Evolutionary conservation across 2,329 filamentous ascomycete species (phyloP).

Genomic region (Myriangium duriaei): DNA sequence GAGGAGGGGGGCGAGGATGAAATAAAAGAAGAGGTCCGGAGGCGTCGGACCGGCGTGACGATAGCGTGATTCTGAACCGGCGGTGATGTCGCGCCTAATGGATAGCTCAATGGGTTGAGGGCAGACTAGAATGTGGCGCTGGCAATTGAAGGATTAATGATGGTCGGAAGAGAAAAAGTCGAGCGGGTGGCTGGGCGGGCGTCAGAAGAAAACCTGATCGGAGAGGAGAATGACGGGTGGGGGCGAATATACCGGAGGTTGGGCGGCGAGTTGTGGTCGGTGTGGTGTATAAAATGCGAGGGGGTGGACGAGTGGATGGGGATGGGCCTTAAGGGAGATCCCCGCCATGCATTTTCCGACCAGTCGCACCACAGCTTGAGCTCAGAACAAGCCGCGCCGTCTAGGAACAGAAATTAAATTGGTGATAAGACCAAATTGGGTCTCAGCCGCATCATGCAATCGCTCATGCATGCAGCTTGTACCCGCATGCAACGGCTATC

Average conservation of each 20-base stretch:
- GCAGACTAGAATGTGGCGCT: not conserved
- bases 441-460: no score
- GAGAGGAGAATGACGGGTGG: not conserved
- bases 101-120: no score
- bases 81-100: no score
- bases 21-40: slow-evolving; percentile 6
- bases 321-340: no score
- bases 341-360: not conserved
- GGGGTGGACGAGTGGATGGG: not conserved
- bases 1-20: slow-evolving; percentile 10
- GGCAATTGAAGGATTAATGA: not conserved
- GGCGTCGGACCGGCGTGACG: not conserved
- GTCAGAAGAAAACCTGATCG: not conserved
- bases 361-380: no score
- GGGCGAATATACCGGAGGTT: not conserved
- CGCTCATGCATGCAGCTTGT: no score
- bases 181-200: not conserved
- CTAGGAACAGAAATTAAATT: no score
- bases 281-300: not conserved
- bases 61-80: not conserved
- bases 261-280: not conserved
- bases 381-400: no score
- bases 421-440: no score
- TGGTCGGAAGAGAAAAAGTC: not conserved
- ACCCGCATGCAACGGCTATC: no score